These are phyloP conservation scores for Neonothopanus nambi DNA, from an alignment of 1,284 basidiomycete genomes.

Conservation along the genomic window DNA sequence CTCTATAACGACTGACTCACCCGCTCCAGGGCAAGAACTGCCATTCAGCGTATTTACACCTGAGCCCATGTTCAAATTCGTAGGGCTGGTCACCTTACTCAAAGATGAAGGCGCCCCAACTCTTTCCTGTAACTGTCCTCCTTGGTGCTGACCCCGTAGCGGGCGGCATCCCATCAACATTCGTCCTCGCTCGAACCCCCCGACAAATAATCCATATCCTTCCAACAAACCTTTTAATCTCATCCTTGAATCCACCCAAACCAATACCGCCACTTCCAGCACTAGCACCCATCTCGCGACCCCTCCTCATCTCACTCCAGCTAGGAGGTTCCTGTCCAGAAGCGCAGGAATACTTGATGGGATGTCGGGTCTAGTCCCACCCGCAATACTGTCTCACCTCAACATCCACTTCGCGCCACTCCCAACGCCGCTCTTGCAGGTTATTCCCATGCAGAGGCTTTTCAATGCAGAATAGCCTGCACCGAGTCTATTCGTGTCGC, in stretches of 20 bases:
- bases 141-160: not conserved
- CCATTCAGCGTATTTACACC: conserved; percentile 66
- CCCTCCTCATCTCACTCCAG: not conserved
- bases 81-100: not conserved
- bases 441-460: conserved; percentile 67
- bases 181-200: conserved; percentile 55
- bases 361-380: conserved; percentile 24
- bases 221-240: conserved; percentile 63
- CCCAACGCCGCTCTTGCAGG: conserved; percentile 69
- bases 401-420: conserved; percentile 77
- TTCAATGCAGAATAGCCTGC: conserved; percentile 63
- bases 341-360: not conserved
- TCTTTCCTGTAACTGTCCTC: not conserved
- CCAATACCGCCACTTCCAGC: not conserved
- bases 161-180: conserved; percentile 34
- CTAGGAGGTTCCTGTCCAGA: conserved; percentile 9
- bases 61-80: not conserved
- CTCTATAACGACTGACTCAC: conserved; percentile 62
- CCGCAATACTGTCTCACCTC: conserved; percentile 51
- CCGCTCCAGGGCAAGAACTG: conserved; percentile 51
- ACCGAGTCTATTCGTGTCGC: conserved; percentile 72
- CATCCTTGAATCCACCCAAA: conserved; percentile 69
- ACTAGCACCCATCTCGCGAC: conserved; percentile 27
- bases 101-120: not conserved
- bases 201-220: conserved; percentile 71